Percentiles rank a stretch among this genome's conserved stretches.
phyloP scores from a whole-genome alignment of 176 grass and related monocot genomes.

The Thalia dealbata region DNA sequence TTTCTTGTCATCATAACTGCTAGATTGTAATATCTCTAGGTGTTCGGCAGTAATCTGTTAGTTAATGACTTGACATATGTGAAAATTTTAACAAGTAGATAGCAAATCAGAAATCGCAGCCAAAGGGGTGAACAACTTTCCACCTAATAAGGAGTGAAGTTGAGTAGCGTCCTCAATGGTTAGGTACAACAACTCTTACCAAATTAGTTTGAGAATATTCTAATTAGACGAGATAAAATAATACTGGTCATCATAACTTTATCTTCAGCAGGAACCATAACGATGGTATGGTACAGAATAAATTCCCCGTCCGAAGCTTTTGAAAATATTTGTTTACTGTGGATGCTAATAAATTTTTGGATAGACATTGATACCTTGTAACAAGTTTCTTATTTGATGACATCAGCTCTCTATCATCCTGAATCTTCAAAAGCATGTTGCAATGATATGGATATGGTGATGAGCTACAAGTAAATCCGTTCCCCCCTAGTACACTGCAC shows the following conservation, averaged over 20 bases:
- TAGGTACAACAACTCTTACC: not conserved
- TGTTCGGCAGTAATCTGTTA: too few species aligned
- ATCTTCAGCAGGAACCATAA: not conserved
- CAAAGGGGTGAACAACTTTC: not conserved
- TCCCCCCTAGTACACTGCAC: slow-evolving; percentile 39
- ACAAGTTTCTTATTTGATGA: slow-evolving; percentile 16
- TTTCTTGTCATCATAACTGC: too few species aligned
- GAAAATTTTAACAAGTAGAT: not conserved
- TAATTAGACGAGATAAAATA: not conserved
- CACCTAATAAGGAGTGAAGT: not conserved
- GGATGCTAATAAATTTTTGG: not conserved
- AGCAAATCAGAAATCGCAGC: not conserved
- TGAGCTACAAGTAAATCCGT: slow-evolving; percentile 24
- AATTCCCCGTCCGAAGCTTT: not conserved
- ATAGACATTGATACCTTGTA: slow-evolving; percentile 15
- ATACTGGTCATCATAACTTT: not conserved
- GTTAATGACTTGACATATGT: too few species aligned
- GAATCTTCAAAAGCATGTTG: slow-evolving; percentile 16
- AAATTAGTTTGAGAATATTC: not conserved
- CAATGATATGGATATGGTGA: slow-evolving; percentile 14
- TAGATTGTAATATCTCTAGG: too few species aligned
- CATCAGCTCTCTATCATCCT: slow-evolving; percentile 15
- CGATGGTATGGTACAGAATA: not conserved
- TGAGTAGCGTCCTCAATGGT: not conserved
- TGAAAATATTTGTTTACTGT: not conserved